Percentiles rank a stretch among this genome's conserved stretches.
Conservation (phyloP, 495 filamentous ascomycete genomes). For the Tuber microsphaerosporum region DNA sequence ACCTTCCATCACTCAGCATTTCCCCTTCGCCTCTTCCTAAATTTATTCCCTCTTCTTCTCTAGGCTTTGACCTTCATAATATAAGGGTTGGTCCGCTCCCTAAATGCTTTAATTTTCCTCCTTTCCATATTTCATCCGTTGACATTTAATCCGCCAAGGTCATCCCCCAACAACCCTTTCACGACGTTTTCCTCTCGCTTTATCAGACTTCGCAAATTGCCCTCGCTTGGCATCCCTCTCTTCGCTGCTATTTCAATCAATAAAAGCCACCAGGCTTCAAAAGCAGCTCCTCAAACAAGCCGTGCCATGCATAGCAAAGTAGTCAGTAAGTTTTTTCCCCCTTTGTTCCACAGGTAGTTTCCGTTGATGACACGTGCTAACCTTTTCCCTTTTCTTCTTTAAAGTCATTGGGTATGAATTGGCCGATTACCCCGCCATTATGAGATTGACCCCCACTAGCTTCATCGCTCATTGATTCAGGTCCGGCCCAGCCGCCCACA, state of each 20-base stretch:
- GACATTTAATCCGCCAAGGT: not conserved
- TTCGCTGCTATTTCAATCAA: conserved; percentile 10
- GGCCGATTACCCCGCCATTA: conserved; percentile 30
- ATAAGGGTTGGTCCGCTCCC: conserved; percentile 7
- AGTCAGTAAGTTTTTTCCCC: conserved; percentile 53
- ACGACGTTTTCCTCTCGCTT: conserved; percentile 37
- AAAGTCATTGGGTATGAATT: conserved; percentile 42
- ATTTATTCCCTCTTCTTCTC: conserved; percentile 1
- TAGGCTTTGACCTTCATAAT: conserved; percentile 7
- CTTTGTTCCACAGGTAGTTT: not conserved
- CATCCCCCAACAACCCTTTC: not conserved
- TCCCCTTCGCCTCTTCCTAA: not conserved
- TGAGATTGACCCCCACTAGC: conserved; percentile 43
- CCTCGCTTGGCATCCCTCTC: conserved; percentile 27
- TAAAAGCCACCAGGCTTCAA: conserved; percentile 3
- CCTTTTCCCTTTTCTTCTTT: not conserved
- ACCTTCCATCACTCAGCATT: conserved; percentile 1
- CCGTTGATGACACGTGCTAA: conserved; percentile 11
- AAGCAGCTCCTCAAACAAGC: conserved; percentile 2
- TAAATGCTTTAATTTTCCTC: conserved; percentile 6
- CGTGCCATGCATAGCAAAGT: conserved; percentile 75
- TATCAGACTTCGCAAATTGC: conserved; percentile 15
- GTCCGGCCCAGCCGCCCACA: conserved; percentile 95
- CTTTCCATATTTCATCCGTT: not conserved
- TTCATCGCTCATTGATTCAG: conserved; percentile 50